Evolutionary conservation across 116 monocot species (phyloP), one percentile per base, ranked within the genome.

Genomic region (Papilionanthe hybrid): DNA sequence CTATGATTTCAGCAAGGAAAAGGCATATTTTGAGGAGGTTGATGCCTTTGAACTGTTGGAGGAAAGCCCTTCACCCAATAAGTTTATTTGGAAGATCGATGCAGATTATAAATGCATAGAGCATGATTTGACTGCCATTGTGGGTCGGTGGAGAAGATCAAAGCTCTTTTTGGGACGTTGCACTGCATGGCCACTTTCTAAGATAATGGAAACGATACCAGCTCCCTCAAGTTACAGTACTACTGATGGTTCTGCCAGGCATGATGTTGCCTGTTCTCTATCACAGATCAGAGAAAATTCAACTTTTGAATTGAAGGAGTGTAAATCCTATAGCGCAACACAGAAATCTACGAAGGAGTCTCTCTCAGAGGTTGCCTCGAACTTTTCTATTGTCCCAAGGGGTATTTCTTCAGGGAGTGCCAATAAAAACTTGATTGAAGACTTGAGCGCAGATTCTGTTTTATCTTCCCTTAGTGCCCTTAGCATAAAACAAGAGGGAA

Each of bases 1-100:
- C 48, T 84, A 82, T 7, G 91, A 99, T 82, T 87, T 99, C 67
- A 77, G 41, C 43, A 90, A 87, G 84, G 93, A 94, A 85, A 85
- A 87, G 83, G 87, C 88, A 9, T 99, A 99, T 78, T 99, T 99
- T 78, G 63, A 88, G 76, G 94, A 99, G 84, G 90, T 99, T 25
- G 98, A 99, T 76, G 82, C 92, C 29, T 86, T 90, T 82, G 98
- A 99, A 79, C 84, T 99, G 37, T 56, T 90, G 48, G 94, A 93
- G 55, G 98, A 99, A 80, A 91, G 91, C 45, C 98, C 98, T 74
- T 93, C 98, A 0, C 93, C 98, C 30, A 90, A 86, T 76, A 79
- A 84, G 44, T 82, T 87, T 72, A 85, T 86, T 32, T 98, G 93
- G 98, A 77, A 53, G 12, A 80, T 81, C 76, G 86, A 84, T 17